Conservation (phyloP, 495 filamentous ascomycete species). For the Eremomyces bilateralis region DNA sequence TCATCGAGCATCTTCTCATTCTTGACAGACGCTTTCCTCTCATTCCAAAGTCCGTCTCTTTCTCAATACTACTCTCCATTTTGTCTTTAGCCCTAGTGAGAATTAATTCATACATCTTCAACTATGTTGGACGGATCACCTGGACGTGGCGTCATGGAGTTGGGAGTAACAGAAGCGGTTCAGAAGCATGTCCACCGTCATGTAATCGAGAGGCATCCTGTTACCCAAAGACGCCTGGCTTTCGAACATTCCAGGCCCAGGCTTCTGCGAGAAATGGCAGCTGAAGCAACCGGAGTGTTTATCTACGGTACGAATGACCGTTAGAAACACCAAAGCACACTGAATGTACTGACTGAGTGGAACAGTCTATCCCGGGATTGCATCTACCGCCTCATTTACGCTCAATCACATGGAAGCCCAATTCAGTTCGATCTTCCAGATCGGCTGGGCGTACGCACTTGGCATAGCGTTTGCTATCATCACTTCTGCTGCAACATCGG, state of each 20-base stretch:
- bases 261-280: conserved; percentile 25
- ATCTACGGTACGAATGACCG: too few relatives aligned
- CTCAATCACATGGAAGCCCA: conserved; percentile 17
- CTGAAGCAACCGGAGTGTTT: conserved; percentile 30
- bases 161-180: conserved; percentile 28
- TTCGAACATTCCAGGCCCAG: conserved; percentile 27
- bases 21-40: too few relatives aligned
- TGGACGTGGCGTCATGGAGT: too few relatives aligned
- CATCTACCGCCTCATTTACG: conserved; percentile 24
- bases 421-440: conserved; percentile 26
- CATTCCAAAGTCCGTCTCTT: too few relatives aligned
- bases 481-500: conserved; percentile 27
- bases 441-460: conserved; percentile 28
- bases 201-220: conserved; percentile 22
- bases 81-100: too few relatives aligned
- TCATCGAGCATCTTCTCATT: too few relatives aligned
- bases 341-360: too few relatives aligned
- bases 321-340: too few relatives aligned
- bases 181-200: conserved; percentile 24
- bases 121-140: too few relatives aligned
- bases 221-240: conserved; percentile 26
- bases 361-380: conserved; percentile 26
- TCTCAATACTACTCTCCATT: too few relatives aligned
- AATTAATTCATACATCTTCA: too few relatives aligned
- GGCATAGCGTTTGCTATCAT: conserved; percentile 35